Base-by-base conservation (phyloP, 176 grass and related monocot genomes). In the Avena eriantha region DNA sequence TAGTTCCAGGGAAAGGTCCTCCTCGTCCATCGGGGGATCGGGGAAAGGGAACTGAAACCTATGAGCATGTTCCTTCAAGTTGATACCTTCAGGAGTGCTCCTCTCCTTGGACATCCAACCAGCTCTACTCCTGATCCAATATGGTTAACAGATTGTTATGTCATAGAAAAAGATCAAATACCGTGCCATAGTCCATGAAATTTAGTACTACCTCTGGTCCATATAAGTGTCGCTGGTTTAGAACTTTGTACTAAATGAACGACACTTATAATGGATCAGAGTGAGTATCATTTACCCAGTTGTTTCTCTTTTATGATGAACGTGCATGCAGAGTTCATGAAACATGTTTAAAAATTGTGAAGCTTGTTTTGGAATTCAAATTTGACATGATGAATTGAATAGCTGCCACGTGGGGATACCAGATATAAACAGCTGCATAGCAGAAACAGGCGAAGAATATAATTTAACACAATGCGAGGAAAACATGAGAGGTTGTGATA, bases 1-100 rank as follows among this genome's bases (percentile, higher is more conserved):
- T 11, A 49, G 11, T 49, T 49, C 48, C 48, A 49, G 48, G 48
- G 48, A 49, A 49, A 14, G 48, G 12, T 49, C 6, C 39, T 41
- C 6, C 39, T 41, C 6, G 6, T 41, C 12, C 48, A 49, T 66
- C 5, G 63, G 63, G 63, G 31, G 63, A 16, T 66, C 26, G 0
- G 69, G 36, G 69, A 73, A 73, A 5, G 69, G 36, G 39, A 45
- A 73, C 39, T 43, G 18, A 73, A 47, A 73, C 10, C 69, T 43
- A 41, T 41, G 45, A 73, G 0, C 39, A 47, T 73, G 69, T 73
- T 73, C 21, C 69, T 73, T 41, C 69, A 43, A 47, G 41, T 47
- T 73, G 69, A 46, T 46, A 73, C 36, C 69, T 73, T 73, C 69
- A 22, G 69, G 69, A 22, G 69, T 73, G 36, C 69, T 73, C 69